A percentile compares a stretch with the other conserved stretches of the same genome.
Evolutionary conservation across 441 rosid genomes (phyloP).

Genomic region (Adansonia rubrostipa): DNA sequence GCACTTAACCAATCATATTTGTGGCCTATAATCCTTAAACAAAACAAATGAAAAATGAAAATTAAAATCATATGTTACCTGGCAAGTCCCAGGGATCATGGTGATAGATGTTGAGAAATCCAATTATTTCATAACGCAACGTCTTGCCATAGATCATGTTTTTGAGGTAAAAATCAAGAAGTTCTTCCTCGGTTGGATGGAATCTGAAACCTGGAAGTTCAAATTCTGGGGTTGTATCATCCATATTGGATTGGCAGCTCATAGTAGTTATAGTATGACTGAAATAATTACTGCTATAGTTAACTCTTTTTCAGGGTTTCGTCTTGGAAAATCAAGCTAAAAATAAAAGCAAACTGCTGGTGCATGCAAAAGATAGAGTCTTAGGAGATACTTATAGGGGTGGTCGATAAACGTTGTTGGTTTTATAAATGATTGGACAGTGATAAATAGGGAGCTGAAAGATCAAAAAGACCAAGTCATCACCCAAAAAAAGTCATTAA

Average conservation of each 20-base stretch:
- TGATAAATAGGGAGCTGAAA: too few species aligned
- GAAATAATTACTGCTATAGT: too few species aligned
- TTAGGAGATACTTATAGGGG: constrained; percentile 38
- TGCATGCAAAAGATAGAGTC: constrained; percentile 22
- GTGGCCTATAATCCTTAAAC: neutral
- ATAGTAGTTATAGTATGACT: neutral
- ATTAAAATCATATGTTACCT: constrained; percentile 35
- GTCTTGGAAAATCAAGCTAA: too few species aligned
- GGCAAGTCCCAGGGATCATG: constrained; percentile 90
- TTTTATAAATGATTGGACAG: too few species aligned
- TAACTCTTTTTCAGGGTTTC: neutral
- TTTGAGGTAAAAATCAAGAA: constrained; percentile 82
- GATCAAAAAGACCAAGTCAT: too few species aligned
- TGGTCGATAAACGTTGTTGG: neutral
- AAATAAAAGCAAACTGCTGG: too few species aligned
- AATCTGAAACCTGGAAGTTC: constrained; percentile 94
- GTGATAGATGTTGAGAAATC: constrained; percentile 71
- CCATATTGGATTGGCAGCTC: constrained; percentile 32
- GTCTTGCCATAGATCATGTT: constrained; percentile 62
- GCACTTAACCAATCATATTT: neutral
- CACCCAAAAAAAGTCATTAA: too few species aligned
- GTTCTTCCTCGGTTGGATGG: constrained; percentile 94
- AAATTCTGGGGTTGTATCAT: constrained; percentile 39
- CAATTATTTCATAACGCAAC: constrained; percentile 55
- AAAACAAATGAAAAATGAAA: neutral